phyloP scores from a whole-genome alignment of 1,284 basidiomycete species.

The Bjerkandera adusta region DNA sequence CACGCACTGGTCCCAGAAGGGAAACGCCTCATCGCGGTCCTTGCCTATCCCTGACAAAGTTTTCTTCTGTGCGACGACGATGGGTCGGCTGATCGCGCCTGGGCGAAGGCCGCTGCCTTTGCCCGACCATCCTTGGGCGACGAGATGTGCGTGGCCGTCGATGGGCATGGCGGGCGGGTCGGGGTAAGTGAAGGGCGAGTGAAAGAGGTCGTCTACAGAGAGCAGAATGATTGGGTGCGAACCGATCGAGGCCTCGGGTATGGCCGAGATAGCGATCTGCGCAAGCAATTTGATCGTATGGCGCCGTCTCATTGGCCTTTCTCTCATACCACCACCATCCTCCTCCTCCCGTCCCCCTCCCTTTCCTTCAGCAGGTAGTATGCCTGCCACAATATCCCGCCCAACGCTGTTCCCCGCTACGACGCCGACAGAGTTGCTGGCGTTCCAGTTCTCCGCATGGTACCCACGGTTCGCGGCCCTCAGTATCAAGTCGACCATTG shows the following conservation, averaged over 20 bases:
- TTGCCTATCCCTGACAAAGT: constrained; percentile 83
- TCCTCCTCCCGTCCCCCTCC: too few species aligned
- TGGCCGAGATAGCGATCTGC: constrained; percentile 3
- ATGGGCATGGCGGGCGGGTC: constrained; percentile 53
- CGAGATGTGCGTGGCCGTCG: constrained; percentile 76
- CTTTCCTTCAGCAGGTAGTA: constrained; percentile 8
- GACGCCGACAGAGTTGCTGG: constrained; percentile 54
- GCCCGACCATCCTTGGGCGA: constrained; percentile 85
- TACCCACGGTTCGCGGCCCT: constrained; percentile 71
- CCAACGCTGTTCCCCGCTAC: constrained; percentile 49
- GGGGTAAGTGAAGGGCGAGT: background rate
- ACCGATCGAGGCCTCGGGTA: background rate
- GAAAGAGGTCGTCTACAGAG: background rate
- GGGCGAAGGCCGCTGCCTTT: constrained; percentile 73
- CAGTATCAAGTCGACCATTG: constrained; percentile 78
- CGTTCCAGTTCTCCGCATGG: constrained; percentile 89
- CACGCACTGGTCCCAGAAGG: constrained; percentile 94
- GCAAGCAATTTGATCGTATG: too few species aligned
- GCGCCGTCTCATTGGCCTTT: too few species aligned
- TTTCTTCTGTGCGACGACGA: constrained; percentile 83
- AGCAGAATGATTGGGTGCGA: background rate
- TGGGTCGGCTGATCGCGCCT: constrained; percentile 67
- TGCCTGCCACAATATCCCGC: constrained; percentile 26
- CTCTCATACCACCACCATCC: too few species aligned
- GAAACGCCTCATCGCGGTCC: constrained; percentile 89